phyloP scores from a whole-genome alignment of 1,284 basidiomycete genomes.

The Anthracocystis setariae region DNA sequence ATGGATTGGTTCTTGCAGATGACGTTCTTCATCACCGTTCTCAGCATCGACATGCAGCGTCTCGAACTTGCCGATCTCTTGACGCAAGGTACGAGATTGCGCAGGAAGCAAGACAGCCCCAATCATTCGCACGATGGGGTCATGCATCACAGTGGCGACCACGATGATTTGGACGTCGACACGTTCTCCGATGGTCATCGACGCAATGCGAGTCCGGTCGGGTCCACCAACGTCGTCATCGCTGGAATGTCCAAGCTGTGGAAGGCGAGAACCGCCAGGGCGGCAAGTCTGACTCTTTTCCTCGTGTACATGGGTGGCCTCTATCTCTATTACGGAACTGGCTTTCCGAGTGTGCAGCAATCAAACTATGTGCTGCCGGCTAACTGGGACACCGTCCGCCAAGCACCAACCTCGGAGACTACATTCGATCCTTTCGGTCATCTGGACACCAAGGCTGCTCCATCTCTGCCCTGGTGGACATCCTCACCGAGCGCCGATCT shows the following conservation, averaged over 20 bases:
- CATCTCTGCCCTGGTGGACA: conserved; percentile 53
- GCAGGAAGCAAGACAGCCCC: conserved; percentile 19
- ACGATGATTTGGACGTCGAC: conserved; percentile 14
- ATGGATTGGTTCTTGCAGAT: conserved; percentile 96
- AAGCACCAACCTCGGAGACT: conserved; percentile 9
- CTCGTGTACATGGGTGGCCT: conserved; percentile 55
- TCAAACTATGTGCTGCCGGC: conserved; percentile 31
- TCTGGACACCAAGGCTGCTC: conserved; percentile 25
- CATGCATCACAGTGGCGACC: conserved; percentile 7
- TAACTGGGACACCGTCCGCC: conserved; percentile 27
- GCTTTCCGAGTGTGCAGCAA: conserved; percentile 42
- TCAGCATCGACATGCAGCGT: conserved; percentile 89
- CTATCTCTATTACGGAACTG: conserved; percentile 62
- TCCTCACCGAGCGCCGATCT: conserved; percentile 69
- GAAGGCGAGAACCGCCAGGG: conserved; percentile 78
- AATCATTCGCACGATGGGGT: conserved; percentile 12
- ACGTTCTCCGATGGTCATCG: conserved; percentile 9
- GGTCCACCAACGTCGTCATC: conserved; percentile 29
- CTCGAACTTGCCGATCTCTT: conserved; percentile 72
- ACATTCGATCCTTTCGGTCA: conserved; percentile 56
- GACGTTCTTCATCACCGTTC: conserved; percentile 87
- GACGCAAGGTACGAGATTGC: conserved; percentile 47
- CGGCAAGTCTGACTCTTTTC: conserved; percentile 77
- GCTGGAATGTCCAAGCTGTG: conserved; percentile 32
- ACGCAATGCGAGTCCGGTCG: conserved; percentile 3